Conservation (phyloP, 108 stramenopile genomes). For the Schizochytrium sp. region DNA sequence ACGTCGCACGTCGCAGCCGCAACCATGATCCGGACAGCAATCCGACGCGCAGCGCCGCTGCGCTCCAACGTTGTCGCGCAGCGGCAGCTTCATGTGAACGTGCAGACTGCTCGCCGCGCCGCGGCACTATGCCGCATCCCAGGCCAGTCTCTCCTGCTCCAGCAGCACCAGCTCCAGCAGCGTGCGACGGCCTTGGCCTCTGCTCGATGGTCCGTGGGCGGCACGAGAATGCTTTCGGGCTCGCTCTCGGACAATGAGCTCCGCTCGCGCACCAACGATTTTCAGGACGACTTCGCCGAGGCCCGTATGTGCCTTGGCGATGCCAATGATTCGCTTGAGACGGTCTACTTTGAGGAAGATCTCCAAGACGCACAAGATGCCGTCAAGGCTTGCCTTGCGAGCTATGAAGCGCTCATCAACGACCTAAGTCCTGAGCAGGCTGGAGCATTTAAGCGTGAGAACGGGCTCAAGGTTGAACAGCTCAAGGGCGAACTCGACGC, state of each 20-base stretch:
- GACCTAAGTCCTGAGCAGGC: conserved; percentile 34
- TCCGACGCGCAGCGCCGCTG: too few species aligned
- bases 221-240: too few species aligned
- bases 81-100: too few species aligned
- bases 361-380: conserved; percentile 40
- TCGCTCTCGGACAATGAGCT: not conserved
- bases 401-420: conserved; percentile 20
- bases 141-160: too few species aligned
- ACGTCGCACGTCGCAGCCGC: too few species aligned
- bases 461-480: conserved; percentile 50
- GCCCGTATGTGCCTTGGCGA: conserved; percentile 46
- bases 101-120: too few species aligned
- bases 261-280: conserved; percentile 23
- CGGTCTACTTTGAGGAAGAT: conserved; percentile 48
- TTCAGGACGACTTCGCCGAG: conserved; percentile 50
- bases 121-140: too few species aligned
- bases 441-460: conserved; percentile 30
- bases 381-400: conserved; percentile 26
- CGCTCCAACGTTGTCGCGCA: too few species aligned
- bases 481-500: conserved; percentile 45
- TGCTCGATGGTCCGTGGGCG: too few species aligned
- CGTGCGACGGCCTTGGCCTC: too few species aligned
- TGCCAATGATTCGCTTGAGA: conserved; percentile 30
- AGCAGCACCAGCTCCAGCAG: too few species aligned
- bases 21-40: too few species aligned